Evolutionary conservation across 306 rosid genomes (phyloP).

Genomic region (Comarum palustre): DNA sequence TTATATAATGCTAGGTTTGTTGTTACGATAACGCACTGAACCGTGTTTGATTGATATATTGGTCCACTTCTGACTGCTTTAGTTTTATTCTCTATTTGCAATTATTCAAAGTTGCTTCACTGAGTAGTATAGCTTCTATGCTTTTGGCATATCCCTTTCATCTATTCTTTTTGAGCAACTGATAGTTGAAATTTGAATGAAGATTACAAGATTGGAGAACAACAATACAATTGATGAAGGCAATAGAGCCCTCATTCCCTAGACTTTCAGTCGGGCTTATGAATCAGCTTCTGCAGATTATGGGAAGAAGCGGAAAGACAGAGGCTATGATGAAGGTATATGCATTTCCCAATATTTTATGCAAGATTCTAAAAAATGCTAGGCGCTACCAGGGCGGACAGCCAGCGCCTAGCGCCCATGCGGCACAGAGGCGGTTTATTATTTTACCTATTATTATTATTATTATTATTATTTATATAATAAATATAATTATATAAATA

Average conservation of each 20-base stretch:
- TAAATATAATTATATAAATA: too few relatives aligned
- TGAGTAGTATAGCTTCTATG: conserved; percentile 18
- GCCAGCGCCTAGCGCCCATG: too few relatives aligned
- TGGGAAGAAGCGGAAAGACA: conserved; percentile 84
- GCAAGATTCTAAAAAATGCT: too few relatives aligned
- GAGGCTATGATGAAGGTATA: conserved; percentile 84
- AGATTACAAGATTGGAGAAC: conserved; percentile 90
- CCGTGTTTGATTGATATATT: not conserved
- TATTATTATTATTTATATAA: too few relatives aligned
- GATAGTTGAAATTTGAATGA: conserved; percentile 32
- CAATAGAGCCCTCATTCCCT: conserved; percentile 71
- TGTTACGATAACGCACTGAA: not conserved
- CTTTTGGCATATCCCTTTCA: conserved; percentile 14
- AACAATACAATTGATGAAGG: conserved; percentile 56
- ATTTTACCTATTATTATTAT: too few relatives aligned
- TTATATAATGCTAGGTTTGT: not conserved
- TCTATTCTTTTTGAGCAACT: conserved; percentile 24
- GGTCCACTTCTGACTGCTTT: not conserved
- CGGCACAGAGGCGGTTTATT: too few relatives aligned
- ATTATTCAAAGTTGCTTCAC: not conserved
- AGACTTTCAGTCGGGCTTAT: conserved; percentile 60
- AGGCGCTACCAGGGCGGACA: too few relatives aligned
- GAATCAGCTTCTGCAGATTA: conserved; percentile 64
- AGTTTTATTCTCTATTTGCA: not conserved
- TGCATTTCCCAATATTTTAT: conserved; percentile 23